These are phyloP conservation scores for Komagataella populi DNA, from an alignment of 805 yeast species.

Conservation along the genomic window DNA sequence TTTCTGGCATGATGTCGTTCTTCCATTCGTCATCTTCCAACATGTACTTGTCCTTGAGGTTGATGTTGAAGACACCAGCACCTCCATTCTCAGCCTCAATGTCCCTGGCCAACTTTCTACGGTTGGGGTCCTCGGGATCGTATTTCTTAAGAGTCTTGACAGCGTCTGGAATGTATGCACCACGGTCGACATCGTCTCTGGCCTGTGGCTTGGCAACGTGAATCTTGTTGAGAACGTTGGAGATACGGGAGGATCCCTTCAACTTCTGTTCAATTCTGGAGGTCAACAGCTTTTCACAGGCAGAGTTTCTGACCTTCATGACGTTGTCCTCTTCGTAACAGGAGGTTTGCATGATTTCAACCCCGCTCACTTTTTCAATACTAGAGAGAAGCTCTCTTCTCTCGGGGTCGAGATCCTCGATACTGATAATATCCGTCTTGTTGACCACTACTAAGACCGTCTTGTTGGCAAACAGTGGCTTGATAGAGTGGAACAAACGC, in stretches of 20 bases:
- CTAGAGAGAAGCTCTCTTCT: slow-evolving; percentile 60
- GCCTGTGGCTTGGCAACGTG: slow-evolving; percentile 86
- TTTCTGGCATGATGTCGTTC: slow-evolving; percentile 93
- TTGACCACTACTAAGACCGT: slow-evolving; percentile 91
- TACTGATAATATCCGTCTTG: slow-evolving; percentile 81
- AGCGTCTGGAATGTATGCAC: slow-evolving; percentile 73
- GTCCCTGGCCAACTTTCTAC: slow-evolving; percentile 74
- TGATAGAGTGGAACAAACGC: slow-evolving; percentile 89
- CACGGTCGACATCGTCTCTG: slow-evolving; percentile 76
- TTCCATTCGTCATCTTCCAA: slow-evolving; percentile 97
- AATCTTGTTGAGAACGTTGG: slow-evolving; percentile 83
- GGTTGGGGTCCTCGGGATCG: slow-evolving; percentile 68
- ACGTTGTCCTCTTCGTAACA: slow-evolving; percentile 91
- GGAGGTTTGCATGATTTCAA: slow-evolving; percentile 86
- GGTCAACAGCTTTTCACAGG: slow-evolving; percentile 92
- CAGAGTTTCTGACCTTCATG: slow-evolving; percentile 91
- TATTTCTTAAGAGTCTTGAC: slow-evolving; percentile 48
- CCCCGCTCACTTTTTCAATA: slow-evolving; percentile 56
- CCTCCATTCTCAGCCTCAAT: slow-evolving; percentile 94
- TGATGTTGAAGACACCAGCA: slow-evolving; percentile 94
- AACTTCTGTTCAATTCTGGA: slow-evolving; percentile 94
- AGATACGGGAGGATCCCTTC: slow-evolving; percentile 83
- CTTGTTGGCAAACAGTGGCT: slow-evolving; percentile 94
- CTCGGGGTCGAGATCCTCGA: slow-evolving; percentile 71
- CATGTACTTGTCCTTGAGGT: slow-evolving; percentile 82